Conservation (phyloP, 1,284 basidiomycete species). For the Moesziomyces antarcticus region DNA sequence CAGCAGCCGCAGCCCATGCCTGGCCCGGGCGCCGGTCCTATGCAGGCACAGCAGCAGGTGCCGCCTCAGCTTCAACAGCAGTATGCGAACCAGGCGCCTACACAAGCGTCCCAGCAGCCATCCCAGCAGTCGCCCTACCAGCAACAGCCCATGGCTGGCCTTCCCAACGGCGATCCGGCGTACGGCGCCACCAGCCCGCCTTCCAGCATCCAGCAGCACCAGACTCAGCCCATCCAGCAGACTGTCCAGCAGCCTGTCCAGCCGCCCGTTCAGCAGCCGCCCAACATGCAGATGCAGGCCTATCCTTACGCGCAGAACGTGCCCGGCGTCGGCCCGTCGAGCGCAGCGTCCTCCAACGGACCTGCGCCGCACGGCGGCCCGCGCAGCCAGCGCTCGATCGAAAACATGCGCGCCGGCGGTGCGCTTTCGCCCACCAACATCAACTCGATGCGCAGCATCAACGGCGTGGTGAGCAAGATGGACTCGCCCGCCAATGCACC, state of each 20-base stretch:
- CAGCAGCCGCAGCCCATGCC: slow-evolving; percentile 17
- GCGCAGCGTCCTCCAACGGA: slow-evolving; percentile 9
- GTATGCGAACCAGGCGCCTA: slow-evolving; percentile 10
- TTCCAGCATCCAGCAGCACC: slow-evolving; percentile 29
- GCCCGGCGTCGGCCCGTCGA: slow-evolving; percentile 5
- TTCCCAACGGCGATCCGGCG: slow-evolving; percentile 19
- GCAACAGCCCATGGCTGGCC: slow-evolving; percentile 10
- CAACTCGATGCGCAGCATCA: slow-evolving; percentile 51
- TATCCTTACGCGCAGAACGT: slow-evolving; percentile 17
- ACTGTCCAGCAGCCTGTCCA: not conserved
- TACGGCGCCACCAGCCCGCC: slow-evolving; percentile 18
- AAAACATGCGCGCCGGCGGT: slow-evolving; percentile 55
- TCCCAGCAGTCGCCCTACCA: slow-evolving; percentile 20
- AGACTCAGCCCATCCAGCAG: slow-evolving; percentile 13
- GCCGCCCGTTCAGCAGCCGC: slow-evolving; percentile 9
- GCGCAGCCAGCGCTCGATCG: slow-evolving; percentile 57
- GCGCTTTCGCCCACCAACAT: slow-evolving; percentile 40
- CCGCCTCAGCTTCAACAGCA: slow-evolving; percentile 17
- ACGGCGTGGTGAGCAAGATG: slow-evolving; percentile 51
- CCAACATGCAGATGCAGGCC: slow-evolving; percentile 15
- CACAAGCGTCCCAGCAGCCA: slow-evolving; percentile 4
- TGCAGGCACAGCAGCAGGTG: slow-evolving; percentile 2
- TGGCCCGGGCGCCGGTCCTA: slow-evolving; percentile 1
- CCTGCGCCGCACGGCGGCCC: slow-evolving; percentile 48
- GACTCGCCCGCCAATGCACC: slow-evolving; percentile 44